Evolutionary conservation across 805 yeast species (phyloP).

Genomic region (Wickerhamomyces canadensis): DNA sequence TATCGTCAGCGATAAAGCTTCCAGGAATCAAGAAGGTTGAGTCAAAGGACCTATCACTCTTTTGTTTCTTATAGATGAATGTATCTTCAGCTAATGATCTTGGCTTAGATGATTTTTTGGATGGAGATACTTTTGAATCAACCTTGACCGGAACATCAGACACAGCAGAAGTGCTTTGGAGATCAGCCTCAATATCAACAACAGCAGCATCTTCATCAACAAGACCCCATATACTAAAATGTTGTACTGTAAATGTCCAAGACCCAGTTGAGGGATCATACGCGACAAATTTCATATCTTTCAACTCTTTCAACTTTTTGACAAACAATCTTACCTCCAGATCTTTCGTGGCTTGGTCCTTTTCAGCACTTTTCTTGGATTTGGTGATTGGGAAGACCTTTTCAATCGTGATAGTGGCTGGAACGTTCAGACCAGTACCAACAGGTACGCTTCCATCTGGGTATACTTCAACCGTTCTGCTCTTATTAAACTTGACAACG

Average conservation of each 20-base stretch:
- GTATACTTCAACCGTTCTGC: conserved; percentile 54
- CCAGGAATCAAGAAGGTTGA: conserved; percentile 22
- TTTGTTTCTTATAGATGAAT: conserved; percentile 28
- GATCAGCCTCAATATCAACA: conserved; percentile 41
- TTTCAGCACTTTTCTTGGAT: conserved; percentile 14
- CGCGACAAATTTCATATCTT: conserved; percentile 75
- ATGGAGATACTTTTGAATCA: background rate
- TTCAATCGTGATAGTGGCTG: conserved; percentile 67
- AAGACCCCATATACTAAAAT: conserved; percentile 93
- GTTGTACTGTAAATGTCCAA: conserved; percentile 82
- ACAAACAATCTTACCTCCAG: conserved; percentile 43
- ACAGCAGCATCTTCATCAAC: conserved; percentile 59
- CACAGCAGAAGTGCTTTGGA: background rate
- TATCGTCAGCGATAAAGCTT: conserved; percentile 18
- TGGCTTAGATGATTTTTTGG: background rate
- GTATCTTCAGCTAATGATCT: conserved; percentile 19
- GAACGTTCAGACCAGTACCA: conserved; percentile 71
- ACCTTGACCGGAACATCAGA: background rate
- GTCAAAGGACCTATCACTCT: conserved; percentile 15
- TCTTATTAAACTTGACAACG: conserved; percentile 40
- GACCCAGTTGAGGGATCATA: conserved; percentile 70
- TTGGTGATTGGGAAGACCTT: conserved; percentile 44
- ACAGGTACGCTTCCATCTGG: conserved; percentile 58
- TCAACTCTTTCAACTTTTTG: conserved; percentile 42
- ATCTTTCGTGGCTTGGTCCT: conserved; percentile 27